A percentile compares a stretch with the other conserved stretches of the same genome.
These are phyloP conservation scores for Xanthoceras sorbifolium DNA, from an alignment of 345 rosid species.

Conservation along the genomic window DNA sequence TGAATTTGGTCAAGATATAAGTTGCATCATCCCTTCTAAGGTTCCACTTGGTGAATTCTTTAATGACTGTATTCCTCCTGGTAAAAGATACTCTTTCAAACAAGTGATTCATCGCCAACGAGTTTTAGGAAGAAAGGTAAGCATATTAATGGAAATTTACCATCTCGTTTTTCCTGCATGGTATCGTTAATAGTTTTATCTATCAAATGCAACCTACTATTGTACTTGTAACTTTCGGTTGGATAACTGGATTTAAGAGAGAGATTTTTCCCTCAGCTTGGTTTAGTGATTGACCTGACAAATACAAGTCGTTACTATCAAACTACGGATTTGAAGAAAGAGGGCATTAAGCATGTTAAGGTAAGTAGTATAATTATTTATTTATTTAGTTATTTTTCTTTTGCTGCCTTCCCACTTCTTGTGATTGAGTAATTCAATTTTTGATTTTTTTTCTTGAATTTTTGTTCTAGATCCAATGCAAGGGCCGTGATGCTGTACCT, in stretches of 20 bases:
- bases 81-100: conserved; percentile 95
- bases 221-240: neutral
- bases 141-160: neutral
- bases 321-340: conserved; percentile 71
- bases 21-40: conserved; percentile 82
- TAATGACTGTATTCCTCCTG: conserved; percentile 76
- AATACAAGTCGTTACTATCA: conserved; percentile 90
- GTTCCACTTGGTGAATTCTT: conserved; percentile 89
- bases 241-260: neutral
- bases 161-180: neutral
- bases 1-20: conserved; percentile 68
- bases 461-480: conserved; percentile 76
- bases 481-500: conserved; percentile 91
- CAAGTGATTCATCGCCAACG: conserved; percentile 81
- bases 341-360: conserved; percentile 93
- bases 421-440: conserved; percentile 1
- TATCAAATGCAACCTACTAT: conserved; percentile 5
- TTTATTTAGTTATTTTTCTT: neutral
- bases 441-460: conserved; percentile 23
- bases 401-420: conserved; percentile 1
- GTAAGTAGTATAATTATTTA: conserved; percentile 33
- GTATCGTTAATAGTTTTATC: neutral
- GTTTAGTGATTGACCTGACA: conserved; percentile 97
- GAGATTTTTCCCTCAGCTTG: conserved; percentile 60
- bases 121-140: conserved; percentile 81